These are phyloP conservation scores for Saprolegnia diclina DNA, from an alignment of 352 stramenopile genomes.

Conservation along the genomic window DNA sequence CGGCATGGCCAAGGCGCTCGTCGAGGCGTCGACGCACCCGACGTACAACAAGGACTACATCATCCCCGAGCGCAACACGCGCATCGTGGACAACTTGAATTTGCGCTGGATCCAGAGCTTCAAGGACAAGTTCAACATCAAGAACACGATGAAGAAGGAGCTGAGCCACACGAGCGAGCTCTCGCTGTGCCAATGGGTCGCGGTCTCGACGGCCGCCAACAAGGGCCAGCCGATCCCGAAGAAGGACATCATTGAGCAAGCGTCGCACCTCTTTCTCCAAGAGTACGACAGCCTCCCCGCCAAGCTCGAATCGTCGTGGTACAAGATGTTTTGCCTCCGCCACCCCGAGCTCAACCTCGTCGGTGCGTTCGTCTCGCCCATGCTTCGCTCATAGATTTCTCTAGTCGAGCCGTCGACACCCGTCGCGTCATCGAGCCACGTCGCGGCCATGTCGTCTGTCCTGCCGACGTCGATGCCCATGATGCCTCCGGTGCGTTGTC, in stretches of 20 bases:
- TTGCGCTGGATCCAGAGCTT: conserved; percentile 21
- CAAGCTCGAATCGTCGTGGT: conserved; percentile 20
- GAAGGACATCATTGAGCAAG: conserved; percentile 13
- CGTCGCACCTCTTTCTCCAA: conserved; percentile 15
- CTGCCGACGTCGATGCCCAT: background rate
- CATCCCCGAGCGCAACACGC: conserved; percentile 13
- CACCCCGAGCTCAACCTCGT: conserved; percentile 16
- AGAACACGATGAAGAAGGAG: background rate
- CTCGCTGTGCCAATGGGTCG: conserved; percentile 9
- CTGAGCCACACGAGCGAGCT: conserved; percentile 12
- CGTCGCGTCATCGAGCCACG: background rate
- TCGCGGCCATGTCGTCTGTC: background rate
- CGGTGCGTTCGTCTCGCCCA: background rate
- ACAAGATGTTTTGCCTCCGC: conserved; percentile 19
- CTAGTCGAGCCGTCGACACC: background rate
- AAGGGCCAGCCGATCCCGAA: conserved; percentile 8
- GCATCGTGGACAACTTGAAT: conserved; percentile 7
- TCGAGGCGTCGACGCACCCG: conserved; percentile 16
- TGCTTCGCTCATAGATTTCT: background rate
- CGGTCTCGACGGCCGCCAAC: conserved; percentile 10
- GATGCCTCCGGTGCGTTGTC: background rate
- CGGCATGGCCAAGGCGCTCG: conserved; percentile 15
- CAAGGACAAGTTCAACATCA: conserved; percentile 19
- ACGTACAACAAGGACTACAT: conserved; percentile 26
- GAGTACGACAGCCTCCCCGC: background rate